Evolutionary conservation across 768 basidiomycete species (phyloP), one percentile per base, ranked within the genome.

Genomic region (Thelephora ganbajun): DNA sequence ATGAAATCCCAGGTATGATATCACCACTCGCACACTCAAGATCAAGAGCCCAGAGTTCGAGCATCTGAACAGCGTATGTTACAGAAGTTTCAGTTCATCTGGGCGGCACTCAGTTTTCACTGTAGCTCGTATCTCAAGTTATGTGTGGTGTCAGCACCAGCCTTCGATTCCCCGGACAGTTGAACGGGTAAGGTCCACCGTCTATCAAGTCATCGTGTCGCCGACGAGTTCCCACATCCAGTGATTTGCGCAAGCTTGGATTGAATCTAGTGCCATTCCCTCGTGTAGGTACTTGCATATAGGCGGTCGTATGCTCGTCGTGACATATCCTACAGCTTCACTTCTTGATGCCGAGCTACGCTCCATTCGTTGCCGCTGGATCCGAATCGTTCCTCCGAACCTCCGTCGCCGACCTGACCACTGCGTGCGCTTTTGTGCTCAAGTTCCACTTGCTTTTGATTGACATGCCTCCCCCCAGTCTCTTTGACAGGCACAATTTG

Each of bases 191-290:
- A 11, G 75, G 5, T 11, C 23, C 35, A 13, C 20, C 16, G 45
- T 5, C 3, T 16, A 12, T 26, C 6, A 12, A 14, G 19, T 6
- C 20, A 35, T 46, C 6, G 11, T 57, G 33, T 47, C 52, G 35
- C 16, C 41, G 11, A 48, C 13, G 9, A n/a, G 30, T 33, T 35
- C 51, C 37, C 16, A 48, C 2, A 44, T n/a, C 18, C 51, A 87
- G 84, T 41, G 90, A 93, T 58, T 68, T 93, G 33, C 78, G 90
- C 48, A 93, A 93, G 62, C 75, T 98, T 41, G 87, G 78, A 43
- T 82, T 94, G 77, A 98, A 98, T 65, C 74, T 97, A 46, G 72
- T 98, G 51, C 94, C 94, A 0, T 99, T 98, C 75, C 94, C 94
- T 54, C 90, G 92, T 50, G 84, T 85, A 63, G 46, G 77, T 65